phyloP scores from a whole-genome alignment of 108 stramenopile genomes.

The Skeletonema potamos region DNA sequence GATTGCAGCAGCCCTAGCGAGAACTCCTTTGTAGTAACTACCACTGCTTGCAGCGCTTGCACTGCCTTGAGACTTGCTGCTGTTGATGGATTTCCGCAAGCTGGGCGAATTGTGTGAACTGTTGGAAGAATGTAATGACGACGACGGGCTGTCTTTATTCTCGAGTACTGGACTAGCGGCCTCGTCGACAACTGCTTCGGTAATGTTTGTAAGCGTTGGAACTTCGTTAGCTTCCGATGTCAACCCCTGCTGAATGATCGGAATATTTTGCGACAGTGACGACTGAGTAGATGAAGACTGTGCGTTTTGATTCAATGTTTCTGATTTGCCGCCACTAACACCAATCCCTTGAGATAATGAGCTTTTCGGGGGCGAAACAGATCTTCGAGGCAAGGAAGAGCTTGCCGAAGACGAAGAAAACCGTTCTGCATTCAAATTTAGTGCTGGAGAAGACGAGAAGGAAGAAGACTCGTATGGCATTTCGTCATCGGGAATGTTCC shows the following conservation, averaged over 20 bases:
- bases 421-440: background rate
- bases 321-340: background rate
- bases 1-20: conserved; percentile 13
- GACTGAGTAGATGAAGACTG: background rate
- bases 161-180: background rate
- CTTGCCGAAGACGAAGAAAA: background rate
- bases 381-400: background rate
- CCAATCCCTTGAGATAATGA: background rate
- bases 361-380: background rate
- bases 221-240: background rate
- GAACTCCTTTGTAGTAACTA: conserved; percentile 17
- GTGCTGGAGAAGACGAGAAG: background rate
- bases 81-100: background rate
- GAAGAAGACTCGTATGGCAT: background rate
- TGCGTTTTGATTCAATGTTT: background rate
- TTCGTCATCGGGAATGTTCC: background rate
- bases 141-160: background rate
- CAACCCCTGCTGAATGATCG: background rate
- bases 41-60: background rate
- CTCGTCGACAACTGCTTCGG: background rate
- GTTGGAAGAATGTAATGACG: background rate
- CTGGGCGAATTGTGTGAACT: background rate
- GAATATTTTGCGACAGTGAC: background rate
- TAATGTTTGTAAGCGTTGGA: background rate
- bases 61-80: background rate